Base-by-base conservation (phyloP, 306 rosid species). In the Medicago arabica region DNA sequence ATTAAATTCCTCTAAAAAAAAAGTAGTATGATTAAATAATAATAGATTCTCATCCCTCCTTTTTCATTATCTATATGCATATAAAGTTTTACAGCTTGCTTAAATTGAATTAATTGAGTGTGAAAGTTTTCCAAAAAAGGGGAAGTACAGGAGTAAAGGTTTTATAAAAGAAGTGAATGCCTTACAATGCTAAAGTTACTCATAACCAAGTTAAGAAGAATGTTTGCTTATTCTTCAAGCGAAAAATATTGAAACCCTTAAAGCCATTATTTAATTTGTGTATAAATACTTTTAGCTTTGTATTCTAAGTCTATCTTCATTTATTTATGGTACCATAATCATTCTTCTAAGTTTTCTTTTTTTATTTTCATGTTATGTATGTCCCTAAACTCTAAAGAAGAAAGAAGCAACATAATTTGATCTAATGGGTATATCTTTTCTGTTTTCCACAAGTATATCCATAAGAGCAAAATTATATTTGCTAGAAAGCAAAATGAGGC, bases 181-280 rank as follows among this genome's bases (percentile, higher is more conserved):
- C 72, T 67, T 9, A 41, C 59, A 7, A 36, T 70, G n/a, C 50
- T 62, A 21, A 82, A 71, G 49, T 60, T 23, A 11, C 49, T 36
- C 71, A 60, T n/a, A 66, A 54, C 21, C 18, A 21, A 70, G 36
- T 57, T 58, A 54, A 61, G 61, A 46, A 53, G 61, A 74, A 31
- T 69, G 58, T 34, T 83, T 9, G 40, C 78, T 43, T 83, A 31
- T 31, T 60, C 78, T 61, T 43, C 78, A 83, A 83, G 83, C 28
- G 44, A 74, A 74, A 43, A 58, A 67, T 34, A 60, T 69, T 67
- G 39, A 71, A 71, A 13, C 47, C 40, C 59, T 62, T 65, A 49
- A 67, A 49, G 14, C 36, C 41, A 54, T 21, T 55, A n/a, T n/a
- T 38, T 25, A 18, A 55, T 53, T 38, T 59, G 40, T 60, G 36